Evolutionary conservation across 2,329 filamentous ascomycete genomes (phyloP).

Genomic region (Pseudogymnoascus sp.): DNA sequence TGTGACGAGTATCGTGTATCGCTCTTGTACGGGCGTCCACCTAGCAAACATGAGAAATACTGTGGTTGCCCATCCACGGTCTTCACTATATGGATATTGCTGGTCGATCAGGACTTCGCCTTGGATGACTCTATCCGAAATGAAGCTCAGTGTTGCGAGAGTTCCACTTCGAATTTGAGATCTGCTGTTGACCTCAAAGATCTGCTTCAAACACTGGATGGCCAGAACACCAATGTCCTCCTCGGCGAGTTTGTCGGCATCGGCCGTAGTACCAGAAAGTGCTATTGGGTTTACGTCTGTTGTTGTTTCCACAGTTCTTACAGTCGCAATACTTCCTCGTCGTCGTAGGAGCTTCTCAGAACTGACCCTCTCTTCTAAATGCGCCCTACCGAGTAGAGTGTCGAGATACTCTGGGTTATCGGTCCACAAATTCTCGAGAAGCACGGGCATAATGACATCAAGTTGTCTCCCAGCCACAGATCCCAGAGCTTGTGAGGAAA

Average conservation of each 20-base stretch:
- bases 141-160: conserved; percentile 65
- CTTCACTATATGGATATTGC: conserved; percentile 33
- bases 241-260: conserved; percentile 84
- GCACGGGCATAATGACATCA: conserved; percentile 71
- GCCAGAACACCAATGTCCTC: conserved; percentile 81
- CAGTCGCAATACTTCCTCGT: conserved; percentile 73
- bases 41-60: conserved; percentile 73
- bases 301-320: conserved; percentile 61
- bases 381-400: conserved; percentile 59
- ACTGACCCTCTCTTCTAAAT: conserved; percentile 63
- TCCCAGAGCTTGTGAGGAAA: conserved; percentile 71
- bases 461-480: conserved; percentile 72
- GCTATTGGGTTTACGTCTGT: conserved; percentile 60
- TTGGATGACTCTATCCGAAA: conserved; percentile 53
- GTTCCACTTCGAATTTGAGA: conserved; percentile 77
- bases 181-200: conserved; percentile 77
- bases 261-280: conserved; percentile 72
- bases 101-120: conserved; percentile 47
- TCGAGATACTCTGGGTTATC: conserved; percentile 65
- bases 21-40: conserved; percentile 91
- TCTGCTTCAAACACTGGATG: conserved; percentile 76
- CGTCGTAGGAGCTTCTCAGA: conserved; percentile 57
- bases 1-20: conserved; percentile 82
- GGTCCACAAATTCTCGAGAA: conserved; percentile 80
- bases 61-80: conserved; percentile 71